Evolutionary conservation across 108 stramenopile species (phyloP), one percentile per base, ranked within the genome.

Genomic region (Cyclotella sp.): DNA sequence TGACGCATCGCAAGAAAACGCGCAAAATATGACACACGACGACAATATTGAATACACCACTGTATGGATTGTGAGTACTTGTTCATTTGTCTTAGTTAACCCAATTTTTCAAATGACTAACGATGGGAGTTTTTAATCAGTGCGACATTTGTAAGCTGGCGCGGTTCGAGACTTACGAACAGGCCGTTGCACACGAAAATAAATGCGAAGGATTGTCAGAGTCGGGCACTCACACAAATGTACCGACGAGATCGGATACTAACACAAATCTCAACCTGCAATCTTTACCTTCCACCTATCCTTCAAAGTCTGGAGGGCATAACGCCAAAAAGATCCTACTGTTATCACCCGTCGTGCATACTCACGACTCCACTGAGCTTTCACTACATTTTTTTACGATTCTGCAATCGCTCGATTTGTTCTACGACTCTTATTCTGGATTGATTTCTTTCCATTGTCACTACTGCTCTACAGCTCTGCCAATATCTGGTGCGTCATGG

Each of bases 341-440:
- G 18, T 52, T 30, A 53, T 18, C 49, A 3, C 22, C 57, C 18
- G 26, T 58, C 6, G 22, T 24, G 2, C 13, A 22, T 58, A 58
- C 57, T 22, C 18, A 19, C 49, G 49, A 51, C 49, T 8, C 49
- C 19, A 51, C 49, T 22, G 21, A 68, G 18, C 47, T 42, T 9
- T 53, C 67, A 52, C 18, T 29, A 9, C 42, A 52, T 18, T 43
- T 22, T 28, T 22, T 7, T 15, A 39, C 30, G 10, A 68, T 68
- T 34, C 30, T 68, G 4, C 67, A 68, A 68, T 68, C 67, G 0
- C 49, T 68, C 15, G 49, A 68, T 68, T 14, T 68, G 10, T 29
- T 68, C 16, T 68, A 68, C 34, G 49, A 68, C 22, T 22, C 46
- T 15, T n/a, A 39, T 2, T 43, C 67, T 9, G 49, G 42, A 29